Conservation (phyloP, 257 asterid species). For the Solanum chilense region DNA sequence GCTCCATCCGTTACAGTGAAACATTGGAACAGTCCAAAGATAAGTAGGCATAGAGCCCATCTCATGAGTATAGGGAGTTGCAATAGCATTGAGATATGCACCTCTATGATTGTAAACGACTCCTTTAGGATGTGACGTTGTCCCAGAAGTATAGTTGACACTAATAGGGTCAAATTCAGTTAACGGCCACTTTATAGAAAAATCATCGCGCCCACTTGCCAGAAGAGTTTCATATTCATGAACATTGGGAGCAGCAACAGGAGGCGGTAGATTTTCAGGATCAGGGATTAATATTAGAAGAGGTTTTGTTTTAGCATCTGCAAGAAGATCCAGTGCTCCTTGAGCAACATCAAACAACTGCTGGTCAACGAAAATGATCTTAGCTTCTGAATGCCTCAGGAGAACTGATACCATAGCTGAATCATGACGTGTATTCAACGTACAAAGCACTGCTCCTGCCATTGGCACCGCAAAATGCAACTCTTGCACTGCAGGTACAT, state of each 20-base stretch:
- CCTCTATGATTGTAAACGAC: conserved; percentile 32
- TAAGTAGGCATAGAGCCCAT: conserved; percentile 23
- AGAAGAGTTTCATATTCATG: conserved; percentile 16
- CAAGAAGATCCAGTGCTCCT: conserved; percentile 17
- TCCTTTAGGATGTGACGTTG: conserved; percentile 30
- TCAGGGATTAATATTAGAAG: conserved; percentile 17
- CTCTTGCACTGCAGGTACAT: conserved; percentile 33
- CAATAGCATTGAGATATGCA: conserved; percentile 25
- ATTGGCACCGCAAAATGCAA: conserved; percentile 36
- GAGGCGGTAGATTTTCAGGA: not conserved
- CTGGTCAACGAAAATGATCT: conserved; percentile 25
- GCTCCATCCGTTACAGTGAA: conserved; percentile 33
- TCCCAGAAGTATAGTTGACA: conserved; percentile 28
- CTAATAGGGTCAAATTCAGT: conserved; percentile 29
- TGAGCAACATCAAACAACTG: conserved; percentile 15
- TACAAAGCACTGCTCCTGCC: conserved; percentile 29
- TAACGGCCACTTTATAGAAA: conserved; percentile 13
- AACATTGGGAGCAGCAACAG: not conserved
- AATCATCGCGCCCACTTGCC: conserved; percentile 4
- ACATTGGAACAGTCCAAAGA: conserved; percentile 32
- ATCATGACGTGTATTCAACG: conserved; percentile 24
- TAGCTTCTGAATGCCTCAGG: conserved; percentile 29
- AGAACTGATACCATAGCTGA: conserved; percentile 20
- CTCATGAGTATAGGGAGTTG: conserved; percentile 13
- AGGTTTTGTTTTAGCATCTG: not conserved